These are phyloP conservation scores for Lactarius quietus DNA, from an alignment of 768 basidiomycete species.

Conservation along the genomic window DNA sequence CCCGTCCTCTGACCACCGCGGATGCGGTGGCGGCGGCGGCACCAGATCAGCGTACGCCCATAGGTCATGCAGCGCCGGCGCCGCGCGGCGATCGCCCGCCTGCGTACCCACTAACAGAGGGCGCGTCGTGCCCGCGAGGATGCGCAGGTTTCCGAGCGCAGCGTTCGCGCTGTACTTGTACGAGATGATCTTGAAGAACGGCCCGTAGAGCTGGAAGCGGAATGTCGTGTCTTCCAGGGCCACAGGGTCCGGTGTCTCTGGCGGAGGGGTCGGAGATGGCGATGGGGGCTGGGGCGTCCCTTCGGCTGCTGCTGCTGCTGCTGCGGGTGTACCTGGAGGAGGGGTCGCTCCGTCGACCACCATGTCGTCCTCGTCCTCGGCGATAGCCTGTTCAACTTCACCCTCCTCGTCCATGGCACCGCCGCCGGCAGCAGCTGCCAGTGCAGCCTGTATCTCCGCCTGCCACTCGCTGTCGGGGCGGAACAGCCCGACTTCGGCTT, in stretches of 20 bases:
- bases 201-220: constrained; percentile 25
- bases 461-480: constrained; percentile 19
- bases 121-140: constrained; percentile 20
- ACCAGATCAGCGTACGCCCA: constrained; percentile 23
- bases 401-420: constrained; percentile 9
- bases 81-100: constrained; percentile 15
- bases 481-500: constrained; percentile 13
- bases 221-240: constrained; percentile 23
- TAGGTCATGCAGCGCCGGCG: constrained; percentile 21
- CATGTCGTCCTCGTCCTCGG: constrained; percentile 8
- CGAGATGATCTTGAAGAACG: constrained; percentile 23
- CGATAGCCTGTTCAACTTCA: constrained; percentile 8
- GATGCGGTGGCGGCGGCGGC: constrained; percentile 6
- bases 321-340: neutral
- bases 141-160: constrained; percentile 11
- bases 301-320: neutral
- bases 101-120: constrained; percentile 18
- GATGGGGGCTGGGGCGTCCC: neutral
- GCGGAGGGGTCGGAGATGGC: neutral
- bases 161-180: constrained; percentile 18
- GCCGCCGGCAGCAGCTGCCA: neutral
- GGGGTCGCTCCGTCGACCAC: constrained; percentile 5
- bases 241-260: neutral
- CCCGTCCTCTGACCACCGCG: constrained; percentile 23
- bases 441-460: constrained; percentile 16